These are phyloP conservation scores for Claviceps sorghi DNA, from an alignment of 2,329 filamentous ascomycete genomes.

Conservation along the genomic window DNA sequence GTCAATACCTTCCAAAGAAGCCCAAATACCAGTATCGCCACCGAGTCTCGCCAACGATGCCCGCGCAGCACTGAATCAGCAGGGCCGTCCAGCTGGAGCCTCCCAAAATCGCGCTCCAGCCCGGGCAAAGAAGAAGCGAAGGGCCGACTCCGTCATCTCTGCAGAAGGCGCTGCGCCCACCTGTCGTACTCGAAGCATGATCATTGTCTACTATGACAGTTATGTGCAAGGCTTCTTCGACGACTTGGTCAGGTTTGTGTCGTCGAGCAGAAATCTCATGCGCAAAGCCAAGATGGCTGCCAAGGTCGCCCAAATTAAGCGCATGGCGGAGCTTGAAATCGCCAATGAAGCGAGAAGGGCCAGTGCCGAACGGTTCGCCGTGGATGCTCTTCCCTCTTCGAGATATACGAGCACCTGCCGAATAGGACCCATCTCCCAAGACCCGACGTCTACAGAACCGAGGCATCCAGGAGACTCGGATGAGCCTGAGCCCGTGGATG, in stretches of 20 bases:
- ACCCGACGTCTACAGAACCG: constrained; percentile 8
- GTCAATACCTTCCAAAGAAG: constrained; percentile 11
- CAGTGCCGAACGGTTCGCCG: constrained; percentile 18
- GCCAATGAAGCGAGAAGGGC: constrained; percentile 31
- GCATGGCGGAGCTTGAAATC: constrained; percentile 44
- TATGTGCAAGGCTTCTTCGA: constrained; percentile 75
- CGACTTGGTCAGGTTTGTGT: constrained; percentile 66
- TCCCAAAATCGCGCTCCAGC: constrained; percentile 32
- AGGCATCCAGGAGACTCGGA: not conserved
- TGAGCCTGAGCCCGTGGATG: constrained; percentile 25
- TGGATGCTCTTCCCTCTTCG: constrained; percentile 23
- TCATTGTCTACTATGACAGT: constrained; percentile 86
- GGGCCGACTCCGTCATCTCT: constrained; percentile 37
- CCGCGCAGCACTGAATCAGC: constrained; percentile 15
- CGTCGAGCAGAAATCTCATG: constrained; percentile 65
- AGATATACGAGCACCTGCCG: constrained; percentile 25
- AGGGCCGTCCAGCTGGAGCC: constrained; percentile 30
- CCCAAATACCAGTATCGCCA: constrained; percentile 15
- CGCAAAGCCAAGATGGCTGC: constrained; percentile 78
- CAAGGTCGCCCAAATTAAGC: constrained; percentile 52
- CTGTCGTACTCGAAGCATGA: constrained; percentile 58
- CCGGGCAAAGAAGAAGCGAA: constrained; percentile 33
- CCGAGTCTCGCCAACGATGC: constrained; percentile 8
- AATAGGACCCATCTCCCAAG: constrained; percentile 15
- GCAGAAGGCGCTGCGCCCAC: constrained; percentile 33